phyloP scores from a whole-genome alignment of 1,139 yeast species.

The Protomyces inundatus region DNA sequence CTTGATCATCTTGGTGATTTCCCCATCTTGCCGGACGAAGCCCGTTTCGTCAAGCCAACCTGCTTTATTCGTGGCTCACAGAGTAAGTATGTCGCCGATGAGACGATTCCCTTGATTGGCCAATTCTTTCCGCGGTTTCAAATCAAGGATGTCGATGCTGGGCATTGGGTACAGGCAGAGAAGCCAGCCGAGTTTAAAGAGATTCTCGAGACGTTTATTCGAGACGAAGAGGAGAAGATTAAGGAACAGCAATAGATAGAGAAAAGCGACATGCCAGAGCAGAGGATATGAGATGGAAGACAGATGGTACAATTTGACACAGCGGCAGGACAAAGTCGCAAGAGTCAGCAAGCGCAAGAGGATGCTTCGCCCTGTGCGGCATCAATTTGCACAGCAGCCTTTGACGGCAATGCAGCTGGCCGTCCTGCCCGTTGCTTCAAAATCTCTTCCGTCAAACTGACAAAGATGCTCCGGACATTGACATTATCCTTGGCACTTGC shows the following conservation, averaged over 20 bases:
- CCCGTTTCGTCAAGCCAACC: conserved; percentile 65
- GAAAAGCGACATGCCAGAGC: background rate
- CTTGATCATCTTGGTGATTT: conserved; percentile 67
- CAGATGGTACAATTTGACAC: background rate
- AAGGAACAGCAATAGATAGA: background rate
- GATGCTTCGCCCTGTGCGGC: background rate
- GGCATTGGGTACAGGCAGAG: conserved; percentile 89
- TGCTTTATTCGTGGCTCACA: conserved; percentile 74
- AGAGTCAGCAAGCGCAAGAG: background rate
- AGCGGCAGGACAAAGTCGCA: too few relatives aligned
- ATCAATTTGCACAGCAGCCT: background rate
- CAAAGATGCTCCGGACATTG: conserved; percentile 1
- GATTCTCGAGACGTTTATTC: conserved; percentile 54
- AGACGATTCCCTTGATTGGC: conserved; percentile 68
- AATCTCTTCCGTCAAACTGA: conserved; percentile 10
- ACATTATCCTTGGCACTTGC: conserved; percentile 13
- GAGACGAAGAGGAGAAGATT: conserved; percentile 37
- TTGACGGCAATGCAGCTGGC: background rate
- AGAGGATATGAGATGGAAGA: background rate
- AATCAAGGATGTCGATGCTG: conserved; percentile 67
- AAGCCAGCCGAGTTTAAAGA: conserved; percentile 65
- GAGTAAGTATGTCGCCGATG: conserved; percentile 81
- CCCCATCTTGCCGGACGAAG: conserved; percentile 58
- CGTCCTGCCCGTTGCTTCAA: background rate
- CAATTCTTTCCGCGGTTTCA: conserved; percentile 73